Evolutionary conservation across 2,329 filamentous ascomycete genomes (phyloP).

Genomic region (Ciborinia camelliae): DNA sequence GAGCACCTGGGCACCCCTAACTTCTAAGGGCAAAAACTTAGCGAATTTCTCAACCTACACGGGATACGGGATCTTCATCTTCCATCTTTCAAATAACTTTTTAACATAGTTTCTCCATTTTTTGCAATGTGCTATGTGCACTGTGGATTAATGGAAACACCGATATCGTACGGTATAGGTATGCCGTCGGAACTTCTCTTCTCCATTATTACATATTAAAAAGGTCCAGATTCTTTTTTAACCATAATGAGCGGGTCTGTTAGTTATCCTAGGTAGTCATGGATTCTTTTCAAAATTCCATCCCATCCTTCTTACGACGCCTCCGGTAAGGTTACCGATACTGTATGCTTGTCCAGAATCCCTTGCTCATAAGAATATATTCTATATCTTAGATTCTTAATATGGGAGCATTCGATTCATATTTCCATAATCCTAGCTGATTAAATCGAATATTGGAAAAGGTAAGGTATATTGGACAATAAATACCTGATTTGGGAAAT

Average conservation of each 20-base stretch:
- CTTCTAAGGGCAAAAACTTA: background rate
- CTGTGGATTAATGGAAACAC: background rate
- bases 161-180: background rate
- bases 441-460: slow-evolving; percentile 11
- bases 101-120: no score
- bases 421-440: slow-evolving; percentile 18
- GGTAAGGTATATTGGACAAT: background rate
- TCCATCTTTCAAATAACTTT: background rate
- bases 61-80: no score
- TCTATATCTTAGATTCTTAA: background rate
- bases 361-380: background rate
- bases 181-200: background rate
- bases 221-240: slow-evolving; percentile 4
- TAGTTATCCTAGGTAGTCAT: background rate
- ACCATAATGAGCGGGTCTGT: background rate
- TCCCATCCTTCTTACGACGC: background rate
- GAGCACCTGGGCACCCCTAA: no score
- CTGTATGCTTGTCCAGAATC: background rate
- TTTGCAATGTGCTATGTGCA: no score
- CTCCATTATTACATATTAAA: no score
- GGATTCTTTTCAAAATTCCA: background rate
- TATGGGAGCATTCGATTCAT: slow-evolving; percentile 14
- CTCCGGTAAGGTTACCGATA: background rate
- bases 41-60: background rate
- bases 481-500: background rate